Conservation (phyloP, 1,284 basidiomycete genomes). For the Gomphus sp. region DNA sequence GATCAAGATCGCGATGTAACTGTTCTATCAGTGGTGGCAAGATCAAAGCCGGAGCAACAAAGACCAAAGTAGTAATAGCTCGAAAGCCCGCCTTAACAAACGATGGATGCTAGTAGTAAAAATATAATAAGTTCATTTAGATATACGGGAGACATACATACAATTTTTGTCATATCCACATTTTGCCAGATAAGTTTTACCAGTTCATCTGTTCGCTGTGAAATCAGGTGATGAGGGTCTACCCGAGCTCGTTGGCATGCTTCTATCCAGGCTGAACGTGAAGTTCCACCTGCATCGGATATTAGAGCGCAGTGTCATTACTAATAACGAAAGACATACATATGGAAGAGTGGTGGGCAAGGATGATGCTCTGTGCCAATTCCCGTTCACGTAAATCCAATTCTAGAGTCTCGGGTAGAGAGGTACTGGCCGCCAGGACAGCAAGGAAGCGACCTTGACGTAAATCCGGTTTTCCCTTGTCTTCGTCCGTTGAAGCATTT, state of each 20-base stretch:
- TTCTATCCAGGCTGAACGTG: slow-evolving; percentile 76
- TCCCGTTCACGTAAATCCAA: slow-evolving; percentile 30
- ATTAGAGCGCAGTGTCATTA: neutral
- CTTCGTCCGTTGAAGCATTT: slow-evolving; percentile 14
- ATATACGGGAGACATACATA: slow-evolving; percentile 1
- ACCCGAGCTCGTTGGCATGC: slow-evolving; percentile 58
- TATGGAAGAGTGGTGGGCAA: slow-evolving; percentile 69
- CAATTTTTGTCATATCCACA: slow-evolving; percentile 4
- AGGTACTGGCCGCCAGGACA: slow-evolving; percentile 40
- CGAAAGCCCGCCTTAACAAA: slow-evolving; percentile 50
- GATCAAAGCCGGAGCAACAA: slow-evolving; percentile 63
- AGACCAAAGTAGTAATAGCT: slow-evolving; percentile 70
- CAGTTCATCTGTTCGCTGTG: slow-evolving; percentile 38
- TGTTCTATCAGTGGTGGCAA: slow-evolving; percentile 65
- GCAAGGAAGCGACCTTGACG: slow-evolving; percentile 40
- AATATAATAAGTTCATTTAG: neutral
- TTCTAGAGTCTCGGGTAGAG: slow-evolving; percentile 33
- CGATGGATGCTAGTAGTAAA: slow-evolving; percentile 9
- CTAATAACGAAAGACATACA: slow-evolving; percentile 28
- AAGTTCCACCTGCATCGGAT: slow-evolving; percentile 33
- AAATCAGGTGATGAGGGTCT: slow-evolving; percentile 61
- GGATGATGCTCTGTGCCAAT: slow-evolving; percentile 49
- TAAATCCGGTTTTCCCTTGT: slow-evolving; percentile 25
- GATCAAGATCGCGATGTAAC: slow-evolving; percentile 54
- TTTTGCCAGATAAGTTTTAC: slow-evolving; percentile 42